Conservation (phyloP, 1,284 basidiomycete genomes). For the Malassezia japonica region DNA sequence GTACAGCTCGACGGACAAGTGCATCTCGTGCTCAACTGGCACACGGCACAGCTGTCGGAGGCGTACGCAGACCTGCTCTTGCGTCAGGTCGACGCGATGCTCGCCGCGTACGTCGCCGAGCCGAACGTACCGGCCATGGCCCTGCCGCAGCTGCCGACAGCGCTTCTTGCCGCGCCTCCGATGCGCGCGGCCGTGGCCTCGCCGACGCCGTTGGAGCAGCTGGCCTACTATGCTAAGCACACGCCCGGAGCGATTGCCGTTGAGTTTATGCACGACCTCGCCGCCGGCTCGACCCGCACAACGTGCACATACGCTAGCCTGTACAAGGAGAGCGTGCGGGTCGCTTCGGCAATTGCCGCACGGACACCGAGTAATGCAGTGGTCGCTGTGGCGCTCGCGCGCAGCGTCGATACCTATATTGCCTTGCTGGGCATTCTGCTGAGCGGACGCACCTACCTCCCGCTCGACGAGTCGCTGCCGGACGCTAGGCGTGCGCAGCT, state of each 20-base stretch:
- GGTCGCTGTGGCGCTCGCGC: slow-evolving; percentile 30
- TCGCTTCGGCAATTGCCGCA: slow-evolving; percentile 17
- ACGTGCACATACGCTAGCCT: slow-evolving; percentile 26
- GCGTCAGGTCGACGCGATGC: slow-evolving; percentile 24
- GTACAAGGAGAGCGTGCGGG: slow-evolving; percentile 12
- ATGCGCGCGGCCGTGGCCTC: neutral
- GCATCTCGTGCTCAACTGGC: slow-evolving; percentile 26
- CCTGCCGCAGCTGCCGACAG: neutral
- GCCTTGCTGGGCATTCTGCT: slow-evolving; percentile 29
- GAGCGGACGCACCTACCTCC: slow-evolving; percentile 39
- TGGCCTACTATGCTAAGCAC: neutral
- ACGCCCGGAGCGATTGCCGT: slow-evolving; percentile 11
- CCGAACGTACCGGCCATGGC: neutral
- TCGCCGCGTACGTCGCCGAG: slow-evolving; percentile 4
- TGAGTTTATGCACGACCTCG: slow-evolving; percentile 25
- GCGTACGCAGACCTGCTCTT: slow-evolving; percentile 25
- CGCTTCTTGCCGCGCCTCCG: neutral
- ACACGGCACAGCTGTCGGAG: slow-evolving; percentile 19
- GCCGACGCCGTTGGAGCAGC: neutral
- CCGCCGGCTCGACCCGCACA: slow-evolving; percentile 5
- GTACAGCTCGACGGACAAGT: slow-evolving; percentile 19
- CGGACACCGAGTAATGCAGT: no score
- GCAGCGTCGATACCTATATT: slow-evolving; percentile 33
- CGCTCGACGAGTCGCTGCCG: slow-evolving; percentile 45
- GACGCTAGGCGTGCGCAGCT: slow-evolving; percentile 37